Evolutionary conservation across 2,329 filamentous ascomycete species (phyloP).

Genomic region (Pseudogymnoascus sp.): DNA sequence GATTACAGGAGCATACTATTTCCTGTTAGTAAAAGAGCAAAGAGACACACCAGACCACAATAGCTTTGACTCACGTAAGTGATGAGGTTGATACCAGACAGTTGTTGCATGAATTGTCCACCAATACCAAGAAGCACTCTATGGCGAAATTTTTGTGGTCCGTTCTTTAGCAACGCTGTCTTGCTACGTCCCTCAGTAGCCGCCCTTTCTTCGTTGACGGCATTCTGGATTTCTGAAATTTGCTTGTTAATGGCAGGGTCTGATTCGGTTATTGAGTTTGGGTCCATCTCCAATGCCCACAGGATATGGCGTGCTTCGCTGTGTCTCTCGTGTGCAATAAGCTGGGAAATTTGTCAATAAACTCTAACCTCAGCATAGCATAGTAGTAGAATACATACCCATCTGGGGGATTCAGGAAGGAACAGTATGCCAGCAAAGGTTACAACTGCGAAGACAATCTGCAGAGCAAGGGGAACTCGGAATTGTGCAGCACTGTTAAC

Average conservation of each 20-base stretch:
- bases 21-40: not conserved
- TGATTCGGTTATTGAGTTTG: slow-evolving; percentile 22
- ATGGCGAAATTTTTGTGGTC: slow-evolving; percentile 33
- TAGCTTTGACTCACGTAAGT: slow-evolving; percentile 22
- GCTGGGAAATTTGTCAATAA: slow-evolving; percentile 7
- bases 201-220: slow-evolving; percentile 33
- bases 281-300: slow-evolving; percentile 27
- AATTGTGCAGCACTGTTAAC: slow-evolving; percentile 32
- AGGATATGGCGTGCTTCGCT: slow-evolving; percentile 26
- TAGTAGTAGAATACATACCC: slow-evolving; percentile 20
- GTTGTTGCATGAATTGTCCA: slow-evolving; percentile 38
- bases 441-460: slow-evolving; percentile 34
- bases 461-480: slow-evolving; percentile 44
- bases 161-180: slow-evolving; percentile 33
- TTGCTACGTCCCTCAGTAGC: slow-evolving; percentile 29
- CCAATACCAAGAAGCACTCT: slow-evolving; percentile 34
- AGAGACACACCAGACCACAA: not conserved
- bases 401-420: slow-evolving; percentile 31
- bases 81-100: slow-evolving; percentile 23
- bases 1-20: slow-evolving; percentile 36
- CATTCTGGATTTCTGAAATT: slow-evolving; percentile 32
- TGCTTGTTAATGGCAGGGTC: slow-evolving; percentile 18
- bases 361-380: not conserved
- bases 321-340: slow-evolving; percentile 24
- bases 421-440: slow-evolving; percentile 28